Conservation (phyloP, 495 filamentous ascomycete species). For the Xeromyces bisporus region DNA sequence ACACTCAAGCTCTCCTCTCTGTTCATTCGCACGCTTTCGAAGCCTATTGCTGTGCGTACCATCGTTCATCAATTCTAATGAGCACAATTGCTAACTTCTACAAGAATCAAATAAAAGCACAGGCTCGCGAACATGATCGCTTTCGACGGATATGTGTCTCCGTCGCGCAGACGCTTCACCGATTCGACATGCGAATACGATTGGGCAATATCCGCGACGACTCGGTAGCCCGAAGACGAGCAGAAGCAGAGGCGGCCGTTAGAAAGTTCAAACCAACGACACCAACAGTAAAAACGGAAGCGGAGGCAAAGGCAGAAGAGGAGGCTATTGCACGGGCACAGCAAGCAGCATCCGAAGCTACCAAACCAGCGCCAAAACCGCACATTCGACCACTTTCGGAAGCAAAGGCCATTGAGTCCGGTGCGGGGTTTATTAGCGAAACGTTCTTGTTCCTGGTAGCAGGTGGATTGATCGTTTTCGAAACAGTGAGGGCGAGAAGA, state of each 20-base stretch:
- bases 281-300: constrained; percentile 68
- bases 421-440: constrained; percentile 88
- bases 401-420: constrained; percentile 84
- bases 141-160: constrained; percentile 60
- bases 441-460: constrained; percentile 76
- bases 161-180: constrained; percentile 77
- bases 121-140: constrained; percentile 84
- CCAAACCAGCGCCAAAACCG: constrained; percentile 24
- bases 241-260: constrained; percentile 31
- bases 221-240: constrained; percentile 38
- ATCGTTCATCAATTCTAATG: constrained; percentile 26
- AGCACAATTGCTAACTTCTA: constrained; percentile 17
- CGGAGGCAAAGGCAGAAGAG: constrained; percentile 46
- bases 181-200: constrained; percentile 82
- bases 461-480: constrained; percentile 60
- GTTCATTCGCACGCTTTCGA: constrained; percentile 50
- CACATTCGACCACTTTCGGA: constrained; percentile 70
- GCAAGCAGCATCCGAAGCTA: constrained; percentile 31
- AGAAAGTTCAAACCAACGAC: constrained; percentile 47
- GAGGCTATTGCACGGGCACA: constrained; percentile 32
- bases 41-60: constrained; percentile 49
- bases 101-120: constrained; percentile 83
- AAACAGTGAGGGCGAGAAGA: constrained; percentile 53
- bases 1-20: constrained; percentile 56
- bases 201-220: constrained; percentile 71